Percentiles rank a stretch among this genome's conserved stretches.
Evolutionary conservation across 768 basidiomycete genomes (phyloP).

Genomic region (Amylocystis lapponica): DNA sequence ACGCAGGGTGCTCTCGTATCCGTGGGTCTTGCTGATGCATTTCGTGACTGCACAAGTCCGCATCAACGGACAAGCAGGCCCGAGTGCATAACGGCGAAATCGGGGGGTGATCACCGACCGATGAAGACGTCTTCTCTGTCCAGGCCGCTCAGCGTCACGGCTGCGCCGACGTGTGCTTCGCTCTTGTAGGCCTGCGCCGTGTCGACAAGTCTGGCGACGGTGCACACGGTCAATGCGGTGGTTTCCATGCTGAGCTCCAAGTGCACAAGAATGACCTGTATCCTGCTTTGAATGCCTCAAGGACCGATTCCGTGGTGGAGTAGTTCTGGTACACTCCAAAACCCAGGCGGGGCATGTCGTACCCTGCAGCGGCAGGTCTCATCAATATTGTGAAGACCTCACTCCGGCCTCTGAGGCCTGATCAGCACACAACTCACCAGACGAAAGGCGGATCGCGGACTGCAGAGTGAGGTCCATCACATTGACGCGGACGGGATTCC

Average conservation of each 20-base stretch:
- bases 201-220: slow-evolving; percentile 51
- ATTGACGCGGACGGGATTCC: not conserved
- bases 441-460: slow-evolving; percentile 10
- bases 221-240: not conserved
- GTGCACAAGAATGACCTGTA: slow-evolving; percentile 50
- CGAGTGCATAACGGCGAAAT: not conserved
- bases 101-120: slow-evolving; percentile 21
- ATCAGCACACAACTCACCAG: slow-evolving; percentile 19
- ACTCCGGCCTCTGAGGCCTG: not conserved
- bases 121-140: slow-evolving; percentile 59
- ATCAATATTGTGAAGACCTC: not conserved
- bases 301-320: slow-evolving; percentile 44
- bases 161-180: slow-evolving; percentile 59
- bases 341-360: slow-evolving; percentile 60
- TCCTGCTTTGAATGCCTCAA: slow-evolving; percentile 61
- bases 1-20: slow-evolving; percentile 57
- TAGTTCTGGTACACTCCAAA: slow-evolving; percentile 72
- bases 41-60: slow-evolving; percentile 54
- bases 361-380: slow-evolving; percentile 20
- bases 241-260: not conserved
- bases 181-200: slow-evolving; percentile 69
- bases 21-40: slow-evolving; percentile 54
- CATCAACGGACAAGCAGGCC: not conserved
- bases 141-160: slow-evolving; percentile 50
- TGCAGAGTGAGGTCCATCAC: not conserved